Evolutionary conservation across 768 basidiomycete species (phyloP).

Genomic region (Cystofilobasidium macerans): DNA sequence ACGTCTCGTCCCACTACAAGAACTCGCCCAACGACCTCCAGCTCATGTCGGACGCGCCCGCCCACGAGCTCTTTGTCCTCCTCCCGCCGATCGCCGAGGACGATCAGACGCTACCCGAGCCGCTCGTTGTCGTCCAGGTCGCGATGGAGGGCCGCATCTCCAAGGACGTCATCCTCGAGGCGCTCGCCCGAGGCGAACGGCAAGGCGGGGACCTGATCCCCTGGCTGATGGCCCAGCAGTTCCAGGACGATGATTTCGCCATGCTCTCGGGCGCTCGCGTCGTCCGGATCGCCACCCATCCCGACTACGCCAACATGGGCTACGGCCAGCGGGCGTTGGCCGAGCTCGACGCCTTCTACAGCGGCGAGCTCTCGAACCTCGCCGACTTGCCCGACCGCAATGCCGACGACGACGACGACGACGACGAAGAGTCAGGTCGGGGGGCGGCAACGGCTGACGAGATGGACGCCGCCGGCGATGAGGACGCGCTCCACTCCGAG

Average conservation of each 20-base stretch:
- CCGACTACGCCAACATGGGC: slow-evolving; percentile 92
- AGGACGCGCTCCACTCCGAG: slow-evolving; percentile 64
- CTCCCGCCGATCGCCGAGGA: slow-evolving; percentile 84
- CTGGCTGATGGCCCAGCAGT: slow-evolving; percentile 87
- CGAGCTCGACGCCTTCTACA: slow-evolving; percentile 78
- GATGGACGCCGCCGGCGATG: slow-evolving; percentile 14
- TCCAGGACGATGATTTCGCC: slow-evolving; percentile 90
- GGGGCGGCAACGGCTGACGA: background rate
- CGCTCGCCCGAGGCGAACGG: slow-evolving; percentile 66
- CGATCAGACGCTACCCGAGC: slow-evolving; percentile 74
- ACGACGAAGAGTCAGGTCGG: too few relatives aligned
- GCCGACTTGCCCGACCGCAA: slow-evolving; percentile 50
- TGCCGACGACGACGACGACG: slow-evolving; percentile 34
- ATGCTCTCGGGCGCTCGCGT: slow-evolving; percentile 79
- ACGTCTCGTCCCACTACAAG: slow-evolving; percentile 97
- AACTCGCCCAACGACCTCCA: slow-evolving; percentile 99
- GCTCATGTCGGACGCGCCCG: slow-evolving; percentile 89
- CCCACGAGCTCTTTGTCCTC: slow-evolving; percentile 90
- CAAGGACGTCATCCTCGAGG: slow-evolving; percentile 72
- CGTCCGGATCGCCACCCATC: slow-evolving; percentile 88
- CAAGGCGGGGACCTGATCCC: slow-evolving; percentile 96
- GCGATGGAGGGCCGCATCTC: slow-evolving; percentile 90
- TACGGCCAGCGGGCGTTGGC: slow-evolving; percentile 84
- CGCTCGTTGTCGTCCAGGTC: slow-evolving; percentile 76
- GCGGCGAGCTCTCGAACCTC: slow-evolving; percentile 79